phyloP scores from a whole-genome alignment of 106 monocot genomes.

The Vanilla planifolia region DNA sequence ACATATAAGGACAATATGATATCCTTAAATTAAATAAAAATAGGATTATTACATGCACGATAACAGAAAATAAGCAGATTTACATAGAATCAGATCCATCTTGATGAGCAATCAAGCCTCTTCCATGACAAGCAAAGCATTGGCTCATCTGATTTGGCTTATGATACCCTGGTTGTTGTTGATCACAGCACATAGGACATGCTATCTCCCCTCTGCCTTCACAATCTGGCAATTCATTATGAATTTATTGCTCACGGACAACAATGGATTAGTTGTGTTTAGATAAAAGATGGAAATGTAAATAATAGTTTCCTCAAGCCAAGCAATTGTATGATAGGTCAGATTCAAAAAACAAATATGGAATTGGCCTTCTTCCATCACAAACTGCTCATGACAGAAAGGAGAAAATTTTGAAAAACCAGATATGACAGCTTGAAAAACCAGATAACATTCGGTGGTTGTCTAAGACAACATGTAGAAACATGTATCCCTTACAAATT shows the following conservation, averaged over 20 bases:
- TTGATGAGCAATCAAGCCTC: conserved; percentile 88
- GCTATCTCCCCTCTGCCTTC: conserved; percentile 54
- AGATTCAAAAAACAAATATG: not conserved
- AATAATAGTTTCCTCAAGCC: not conserved
- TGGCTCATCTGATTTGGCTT: conserved; percentile 70
- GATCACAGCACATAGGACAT: conserved; percentile 65
- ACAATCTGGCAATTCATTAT: conserved; percentile 37
- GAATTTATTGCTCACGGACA: too few relatives aligned
- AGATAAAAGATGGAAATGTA: not conserved
- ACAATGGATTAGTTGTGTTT: too few relatives aligned
- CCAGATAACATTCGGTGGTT: too few relatives aligned
- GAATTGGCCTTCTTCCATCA: not conserved
- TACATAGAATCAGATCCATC: conserved; percentile 98
- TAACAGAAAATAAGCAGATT: not conserved
- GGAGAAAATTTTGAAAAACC: too few relatives aligned
- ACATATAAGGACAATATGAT: not conserved
- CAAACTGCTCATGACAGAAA: too few relatives aligned
- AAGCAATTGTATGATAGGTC: too few relatives aligned
- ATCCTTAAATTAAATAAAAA: not conserved
- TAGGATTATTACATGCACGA: not conserved
- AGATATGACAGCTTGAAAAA: too few relatives aligned
- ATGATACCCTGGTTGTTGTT: conserved; percentile 47
- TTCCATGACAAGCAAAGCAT: conserved; percentile 72
- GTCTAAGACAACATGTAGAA: too few relatives aligned
- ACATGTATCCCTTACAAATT: too few relatives aligned